Base-by-base conservation (phyloP, 148 eudicot species). In the Pouteria glomerata region DNA sequence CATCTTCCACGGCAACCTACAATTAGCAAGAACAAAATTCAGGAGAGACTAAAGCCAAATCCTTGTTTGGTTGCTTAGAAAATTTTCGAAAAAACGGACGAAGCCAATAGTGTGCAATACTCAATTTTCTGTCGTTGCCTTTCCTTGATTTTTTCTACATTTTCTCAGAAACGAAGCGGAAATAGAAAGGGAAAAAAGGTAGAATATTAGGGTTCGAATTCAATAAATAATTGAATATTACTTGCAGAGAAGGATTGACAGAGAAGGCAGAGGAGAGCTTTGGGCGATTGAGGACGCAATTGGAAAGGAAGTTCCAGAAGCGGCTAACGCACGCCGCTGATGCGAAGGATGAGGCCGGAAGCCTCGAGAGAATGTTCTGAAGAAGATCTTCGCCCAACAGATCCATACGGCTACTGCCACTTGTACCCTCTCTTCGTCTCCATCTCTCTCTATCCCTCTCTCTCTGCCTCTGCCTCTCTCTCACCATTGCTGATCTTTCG, bases 321-420 rank as follows among this genome's bases (percentile, higher is more conserved):
- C 86, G 93, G 84, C 76, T 88, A 21, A 95, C 98, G 72, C 93
- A 89, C 37, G 97, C 81, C 1, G 98, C 97, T 6, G 78, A 88
- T 6, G 96, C 96, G 82, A 89, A 91, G 48, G 90, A 75, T 66
- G 64, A 41, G 1, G 97, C 98, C 0, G 97, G 93, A 1, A 95
- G 78, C 73, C 85, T 89, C 23, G 72, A 47, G 30, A 89, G 81
- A 31, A 91, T 77, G 78, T 55, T 82, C 48, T 82, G 79, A 5
- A 89, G 81, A 68, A 94, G 76, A 66, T 91, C 89, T 26, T 87
- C 82, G 26, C 83, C 87, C 1, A 92, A 57, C 24, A 72, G 65
- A 30, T 85, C 44, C 0, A 39, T 39, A 4, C 44, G 7, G 10
- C 44, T 39, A n/a, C n/a, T n/a, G n/a, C n/a, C n/a, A n/a, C n/a